Evolutionary conservation across 768 basidiomycete species (phyloP).

Genomic region (Xerocomus spinulosus): DNA sequence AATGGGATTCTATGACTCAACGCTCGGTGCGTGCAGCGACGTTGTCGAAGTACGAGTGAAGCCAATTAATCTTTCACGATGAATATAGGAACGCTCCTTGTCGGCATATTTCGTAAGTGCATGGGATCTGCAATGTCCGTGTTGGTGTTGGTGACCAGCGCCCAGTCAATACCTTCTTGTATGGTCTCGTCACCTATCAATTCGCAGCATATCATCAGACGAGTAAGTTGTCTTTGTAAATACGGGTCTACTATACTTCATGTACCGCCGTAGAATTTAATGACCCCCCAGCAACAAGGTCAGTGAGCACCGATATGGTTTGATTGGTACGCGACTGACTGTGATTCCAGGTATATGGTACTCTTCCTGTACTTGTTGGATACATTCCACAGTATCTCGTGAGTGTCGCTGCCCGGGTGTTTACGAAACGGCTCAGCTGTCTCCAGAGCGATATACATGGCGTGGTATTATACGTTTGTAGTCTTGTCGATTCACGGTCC

Average conservation of each 20-base stretch:
- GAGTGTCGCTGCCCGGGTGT: neutral
- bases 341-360: slow-evolving; percentile 7
- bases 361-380: slow-evolving; percentile 11
- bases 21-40: neutral
- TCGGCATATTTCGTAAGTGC: slow-evolving; percentile 14
- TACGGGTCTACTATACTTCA: neutral
- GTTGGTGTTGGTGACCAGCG: neutral
- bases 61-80: too few relatives aligned
- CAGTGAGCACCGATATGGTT: neutral
- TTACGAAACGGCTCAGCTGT: neutral
- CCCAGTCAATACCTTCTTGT: slow-evolving; percentile 25
- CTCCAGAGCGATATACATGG: slow-evolving; percentile 9
- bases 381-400: slow-evolving; percentile 14
- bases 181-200: slow-evolving; percentile 39
- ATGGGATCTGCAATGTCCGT: neutral
- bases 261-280: slow-evolving; percentile 3
- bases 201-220: slow-evolving; percentile 36
- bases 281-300: slow-evolving; percentile 7
- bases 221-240: neutral
- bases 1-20: neutral
- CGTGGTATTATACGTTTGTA: slow-evolving; percentile 10
- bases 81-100: slow-evolving; percentile 13
- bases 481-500: neutral
- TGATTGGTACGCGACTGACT: neutral
- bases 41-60: too few relatives aligned